A percentile compares a stretch with the other conserved stretches of the same genome.
These are phyloP conservation scores for Fusarium caatingaense DNA, from an alignment of 2,329 filamentous ascomycete genomes.

Conservation along the genomic window DNA sequence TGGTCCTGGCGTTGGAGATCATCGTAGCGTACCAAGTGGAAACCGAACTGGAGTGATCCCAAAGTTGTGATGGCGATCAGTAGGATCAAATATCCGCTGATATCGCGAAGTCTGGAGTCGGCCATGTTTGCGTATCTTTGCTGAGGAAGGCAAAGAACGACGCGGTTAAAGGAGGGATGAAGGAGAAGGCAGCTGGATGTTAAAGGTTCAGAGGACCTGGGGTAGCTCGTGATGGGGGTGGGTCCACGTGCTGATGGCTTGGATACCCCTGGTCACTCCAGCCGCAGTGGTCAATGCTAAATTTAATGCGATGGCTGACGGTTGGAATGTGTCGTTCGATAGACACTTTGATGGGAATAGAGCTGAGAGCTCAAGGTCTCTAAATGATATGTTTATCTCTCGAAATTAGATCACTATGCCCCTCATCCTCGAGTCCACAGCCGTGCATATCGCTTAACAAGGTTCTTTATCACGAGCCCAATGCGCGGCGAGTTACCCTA, in stretches of 20 bases:
- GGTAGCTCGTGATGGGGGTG: constrained; percentile 29
- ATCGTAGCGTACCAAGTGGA: constrained; percentile 76
- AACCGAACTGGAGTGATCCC: constrained; percentile 93
- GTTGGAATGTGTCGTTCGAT: constrained; percentile 10
- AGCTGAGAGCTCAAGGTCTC: not conserved
- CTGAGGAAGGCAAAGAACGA: not conserved
- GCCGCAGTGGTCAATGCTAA: constrained; percentile 1
- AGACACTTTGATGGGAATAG: not conserved
- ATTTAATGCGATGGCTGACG: not conserved
- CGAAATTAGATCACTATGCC: not conserved
- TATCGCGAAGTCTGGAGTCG: constrained; percentile 53
- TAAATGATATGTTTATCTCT: not conserved
- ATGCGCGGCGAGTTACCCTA: not conserved
- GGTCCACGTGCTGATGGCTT: constrained; percentile 36
- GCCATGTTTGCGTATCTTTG: constrained; percentile 46
- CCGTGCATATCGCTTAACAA: not conserved
- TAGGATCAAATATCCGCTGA: constrained; percentile 82
- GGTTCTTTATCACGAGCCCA: not conserved
- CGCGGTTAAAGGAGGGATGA: not conserved
- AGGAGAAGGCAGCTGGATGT: not conserved
- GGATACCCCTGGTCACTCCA: constrained; percentile 15
- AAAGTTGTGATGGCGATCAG: constrained; percentile 81
- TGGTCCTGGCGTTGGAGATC: not conserved
- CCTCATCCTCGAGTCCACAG: not conserved
- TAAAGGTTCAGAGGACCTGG: constrained; percentile 16